Base-by-base conservation (phyloP, 2,329 filamentous ascomycete species). In the Trichoderma semiorbis region DNA sequence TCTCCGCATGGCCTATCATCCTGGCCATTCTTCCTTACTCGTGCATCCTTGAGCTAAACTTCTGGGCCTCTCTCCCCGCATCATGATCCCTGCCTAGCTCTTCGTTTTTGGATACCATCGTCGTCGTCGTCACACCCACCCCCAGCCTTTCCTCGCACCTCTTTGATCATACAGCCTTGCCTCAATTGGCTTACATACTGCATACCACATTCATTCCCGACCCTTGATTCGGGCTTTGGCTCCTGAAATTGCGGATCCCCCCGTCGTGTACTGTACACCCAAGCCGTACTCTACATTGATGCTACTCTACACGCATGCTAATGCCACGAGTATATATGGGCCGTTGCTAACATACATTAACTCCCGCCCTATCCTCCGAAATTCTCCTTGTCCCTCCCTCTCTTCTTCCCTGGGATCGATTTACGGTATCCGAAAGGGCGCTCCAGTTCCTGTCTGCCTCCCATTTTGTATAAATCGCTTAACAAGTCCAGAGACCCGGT, bases 81-180 rank as follows among this genome's bases (percentile, higher is more conserved):
- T 69, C 66, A 24, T 30, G 14, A 69, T 47, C 66, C 66, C 39
- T 69, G 66, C 30, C 66, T 47, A 47, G 55, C 30, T 53, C 57
- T 50, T 62, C 39, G n/a, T 36, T 39, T 50, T 36, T 21, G 66
- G 39, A 26, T 61, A 36, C 39, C 32, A 21, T 53, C 43, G 57
- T 69, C 66, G 57, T 39, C 64, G 65, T 69, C 66, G 57, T 68
- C 53, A 68, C 55, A 68, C 65, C 65, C 66, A 69, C 57, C 57
- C 66, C 66, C 39, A 28, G 66, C 57, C 66, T 69, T 62, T 53
- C 55, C 39, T 53, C 50, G 57, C 66, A 61, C 66, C 39, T 21
- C 39, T 18, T n/a, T 47, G 30, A 69, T 28, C 32, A 39, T 21
- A 50, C 39, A 69, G 39, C 57, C 66, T 69, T 69, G 57, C 66